Evolutionary conservation across 495 filamentous ascomycete species (phyloP).

Genomic region (Geopyxis carbonaria): DNA sequence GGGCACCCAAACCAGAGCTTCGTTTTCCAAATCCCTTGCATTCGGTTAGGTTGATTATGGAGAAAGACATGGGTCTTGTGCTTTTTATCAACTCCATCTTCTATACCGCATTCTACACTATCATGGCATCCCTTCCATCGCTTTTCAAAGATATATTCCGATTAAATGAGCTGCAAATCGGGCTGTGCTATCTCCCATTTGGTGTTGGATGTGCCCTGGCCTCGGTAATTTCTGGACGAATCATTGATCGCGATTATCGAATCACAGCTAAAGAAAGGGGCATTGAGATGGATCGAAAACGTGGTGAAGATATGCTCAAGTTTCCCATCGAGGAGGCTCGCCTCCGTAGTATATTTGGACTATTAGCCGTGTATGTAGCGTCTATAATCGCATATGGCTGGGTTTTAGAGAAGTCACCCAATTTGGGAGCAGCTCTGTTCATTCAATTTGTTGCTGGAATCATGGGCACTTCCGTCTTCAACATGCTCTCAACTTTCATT

Average conservation of each 20-base stretch:
- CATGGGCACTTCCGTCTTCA: slow-evolving; percentile 37
- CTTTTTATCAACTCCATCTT: slow-evolving; percentile 40
- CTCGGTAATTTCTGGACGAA: slow-evolving; percentile 44
- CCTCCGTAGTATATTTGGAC: slow-evolving; percentile 36
- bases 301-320: slow-evolving; percentile 34
- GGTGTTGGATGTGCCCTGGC: slow-evolving; percentile 51
- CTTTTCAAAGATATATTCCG: slow-evolving; percentile 46
- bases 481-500: slow-evolving; percentile 36
- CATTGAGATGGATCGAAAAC: slow-evolving; percentile 34
- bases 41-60: slow-evolving; percentile 44
- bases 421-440: slow-evolving; percentile 35
- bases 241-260: slow-evolving; percentile 41
- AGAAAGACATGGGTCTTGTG: slow-evolving; percentile 47
- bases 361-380: slow-evolving; percentile 29
- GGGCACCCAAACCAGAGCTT: slow-evolving; percentile 31
- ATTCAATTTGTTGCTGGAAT: slow-evolving; percentile 39
- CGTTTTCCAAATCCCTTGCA: slow-evolving; percentile 53
- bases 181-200: slow-evolving; percentile 43
- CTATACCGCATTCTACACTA: slow-evolving; percentile 39
- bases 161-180: slow-evolving; percentile 49
- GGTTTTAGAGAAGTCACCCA: slow-evolving; percentile 30
- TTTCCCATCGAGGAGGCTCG: slow-evolving; percentile 53
- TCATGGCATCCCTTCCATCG: slow-evolving; percentile 34
- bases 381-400: slow-evolving; percentile 40
- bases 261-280: slow-evolving; percentile 33